Conservation (phyloP, 148 eudicot species). For the Selenicereus undatus region DNA sequence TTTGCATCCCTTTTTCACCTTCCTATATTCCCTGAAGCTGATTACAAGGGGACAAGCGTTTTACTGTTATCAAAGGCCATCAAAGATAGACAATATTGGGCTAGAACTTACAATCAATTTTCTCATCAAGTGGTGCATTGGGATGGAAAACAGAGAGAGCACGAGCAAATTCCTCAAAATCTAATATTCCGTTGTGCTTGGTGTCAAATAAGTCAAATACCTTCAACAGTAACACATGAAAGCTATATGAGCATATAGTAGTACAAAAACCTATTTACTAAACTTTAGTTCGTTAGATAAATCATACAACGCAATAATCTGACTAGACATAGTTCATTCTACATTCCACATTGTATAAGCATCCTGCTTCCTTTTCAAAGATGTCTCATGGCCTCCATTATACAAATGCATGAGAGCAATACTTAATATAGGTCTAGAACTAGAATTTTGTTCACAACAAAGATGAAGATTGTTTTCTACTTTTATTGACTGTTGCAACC, state of each 20-base stretch:
- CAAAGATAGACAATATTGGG: slow-evolving; percentile 2
- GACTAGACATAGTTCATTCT: neutral
- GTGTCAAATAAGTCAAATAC: slow-evolving; percentile 46
- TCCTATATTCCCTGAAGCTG: neutral
- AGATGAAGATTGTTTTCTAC: neutral
- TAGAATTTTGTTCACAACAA: neutral
- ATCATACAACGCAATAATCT: neutral
- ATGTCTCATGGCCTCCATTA: neutral
- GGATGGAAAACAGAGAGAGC: slow-evolving; percentile 51
- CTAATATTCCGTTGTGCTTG: slow-evolving; percentile 43
- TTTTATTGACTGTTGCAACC: too few species aligned
- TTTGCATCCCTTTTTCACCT: neutral
- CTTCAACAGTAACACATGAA: slow-evolving; percentile 18
- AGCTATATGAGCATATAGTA: neutral
- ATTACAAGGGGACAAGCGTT: neutral
- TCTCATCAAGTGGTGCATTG: slow-evolving; percentile 43
- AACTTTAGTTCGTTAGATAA: neutral
- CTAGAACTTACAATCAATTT: slow-evolving; percentile 39
- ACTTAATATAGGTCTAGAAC: neutral
- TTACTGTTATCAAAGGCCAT: neutral
- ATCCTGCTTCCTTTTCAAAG: neutral
- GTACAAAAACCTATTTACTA: neutral
- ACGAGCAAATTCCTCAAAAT: slow-evolving; percentile 46
- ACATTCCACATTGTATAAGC: neutral
- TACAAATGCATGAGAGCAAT: neutral